Evolutionary conservation across 179 eudicot genomes (phyloP).

Genomic region (Vitellaria paradoxa): DNA sequence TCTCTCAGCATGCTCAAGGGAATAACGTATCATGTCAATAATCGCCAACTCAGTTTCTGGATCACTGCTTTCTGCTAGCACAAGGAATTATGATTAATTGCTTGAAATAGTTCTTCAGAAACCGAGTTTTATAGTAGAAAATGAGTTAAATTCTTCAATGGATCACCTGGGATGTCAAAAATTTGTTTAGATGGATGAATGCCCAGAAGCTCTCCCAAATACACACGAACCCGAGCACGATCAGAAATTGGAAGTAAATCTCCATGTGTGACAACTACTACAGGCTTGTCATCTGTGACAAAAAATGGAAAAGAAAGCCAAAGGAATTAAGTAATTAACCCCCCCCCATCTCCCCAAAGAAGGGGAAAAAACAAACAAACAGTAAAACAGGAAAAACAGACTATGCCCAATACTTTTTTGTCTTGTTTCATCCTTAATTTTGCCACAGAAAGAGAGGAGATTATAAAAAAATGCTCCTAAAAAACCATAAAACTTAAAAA

Average conservation of each 20-base stretch:
- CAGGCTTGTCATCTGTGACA: slow-evolving; percentile 83
- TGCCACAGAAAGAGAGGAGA: neutral
- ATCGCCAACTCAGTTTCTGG: slow-evolving; percentile 48
- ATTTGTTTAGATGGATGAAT: slow-evolving; percentile 65
- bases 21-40: slow-evolving; percentile 53
- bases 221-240: slow-evolving; percentile 61
- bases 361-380: neutral
- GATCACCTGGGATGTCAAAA: slow-evolving; percentile 85
- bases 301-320: too few relatives aligned
- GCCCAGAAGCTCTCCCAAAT: slow-evolving; percentile 74
- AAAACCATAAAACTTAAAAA: neutral
- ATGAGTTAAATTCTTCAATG: neutral
- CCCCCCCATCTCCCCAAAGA: too few relatives aligned
- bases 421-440: neutral
- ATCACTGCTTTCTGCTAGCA: slow-evolving; percentile 54
- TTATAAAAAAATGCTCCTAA: neutral
- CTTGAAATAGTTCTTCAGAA: neutral
- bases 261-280: slow-evolving; percentile 76
- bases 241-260: slow-evolving; percentile 67
- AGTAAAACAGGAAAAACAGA: neutral
- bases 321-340: too few relatives aligned
- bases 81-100: neutral
- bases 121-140: slow-evolving; percentile 7
- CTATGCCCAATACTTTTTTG: neutral
- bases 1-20: slow-evolving; percentile 77